Base-by-base conservation (phyloP, 169 alveolate species). In the Condylostoma magnum region DNA sequence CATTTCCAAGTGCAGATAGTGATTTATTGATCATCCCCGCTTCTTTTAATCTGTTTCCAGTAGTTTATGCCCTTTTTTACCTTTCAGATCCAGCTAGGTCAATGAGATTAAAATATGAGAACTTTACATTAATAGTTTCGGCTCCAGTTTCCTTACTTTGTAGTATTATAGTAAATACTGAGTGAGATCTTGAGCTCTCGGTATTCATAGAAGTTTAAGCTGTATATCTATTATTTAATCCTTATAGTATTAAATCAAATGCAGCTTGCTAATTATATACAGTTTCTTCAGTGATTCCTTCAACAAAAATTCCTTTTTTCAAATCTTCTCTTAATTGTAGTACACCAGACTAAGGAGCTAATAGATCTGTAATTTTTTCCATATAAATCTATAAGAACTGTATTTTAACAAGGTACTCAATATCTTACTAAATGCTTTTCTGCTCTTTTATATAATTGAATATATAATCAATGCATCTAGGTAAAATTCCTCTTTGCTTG, bases 41-140 rank as follows among this genome's bases (percentile, higher is more conserved):
- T 83, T 93, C 95, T 76, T 85, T 87, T 4, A 90, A 77, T 34
- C 92, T 57, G 55, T 79, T 80, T 10, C 95, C 95, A 31, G 54
- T 81, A 3, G 95, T 80, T 27, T 79, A 83, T 53, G 89, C 76
- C 34, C 34, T 33, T 74, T 83, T 80, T 60, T 82, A 81, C 43
- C 96, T 68, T 78, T 92, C 96, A 57, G 92, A 79, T 0, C 96
- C 96, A 15, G 96, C 96, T 58, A 92, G 79, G 71, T 92, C 96
- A 31, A 92, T 91, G n/a, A 92, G 71, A 63, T 89, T 82, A 20
- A 92, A 79, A 53, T 73, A 75, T 15, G 92, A 94, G 2, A 67
- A 53, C 20, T 85, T 80, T 28, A 77, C 79, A 67, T 89, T 76
- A 2, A 22, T 12, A 5, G 50, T 15, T 4, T 50, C 60, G 8